These are phyloP conservation scores for Typha latifolia DNA, from an alignment of 176 grass and related monocot genomes.

Conservation along the genomic window DNA sequence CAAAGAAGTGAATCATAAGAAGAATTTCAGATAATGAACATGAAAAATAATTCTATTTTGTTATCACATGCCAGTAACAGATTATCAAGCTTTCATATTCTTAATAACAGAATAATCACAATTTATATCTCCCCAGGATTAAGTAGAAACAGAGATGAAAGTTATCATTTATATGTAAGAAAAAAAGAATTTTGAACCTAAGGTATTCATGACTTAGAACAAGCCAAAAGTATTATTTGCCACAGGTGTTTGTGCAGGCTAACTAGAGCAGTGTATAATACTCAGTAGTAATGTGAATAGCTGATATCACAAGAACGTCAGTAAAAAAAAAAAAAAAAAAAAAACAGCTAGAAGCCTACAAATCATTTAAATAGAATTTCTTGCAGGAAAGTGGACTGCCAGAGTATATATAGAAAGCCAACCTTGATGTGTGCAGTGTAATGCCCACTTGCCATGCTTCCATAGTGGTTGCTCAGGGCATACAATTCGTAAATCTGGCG, in stretches of 20 bases:
- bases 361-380: conserved; percentile 5
- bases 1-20: background rate
- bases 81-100: background rate
- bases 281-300: too few relatives aligned
- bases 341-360: background rate
- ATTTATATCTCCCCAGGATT: background rate
- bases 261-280: too few relatives aligned
- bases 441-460: conserved; percentile 96
- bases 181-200: too few relatives aligned
- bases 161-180: too few relatives aligned
- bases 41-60: background rate
- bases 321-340: conserved; percentile 1
- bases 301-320: too few relatives aligned
- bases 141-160: too few relatives aligned
- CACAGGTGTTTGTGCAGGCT: too few relatives aligned
- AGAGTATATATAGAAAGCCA: conserved; percentile 10
- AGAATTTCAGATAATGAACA: conserved; percentile 16
- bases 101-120: background rate
- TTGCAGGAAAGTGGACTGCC: background rate
- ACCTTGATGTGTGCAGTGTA: conserved; percentile 98
- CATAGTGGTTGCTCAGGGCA: conserved; percentile 94
- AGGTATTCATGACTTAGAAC: too few relatives aligned
- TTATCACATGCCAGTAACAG: background rate
- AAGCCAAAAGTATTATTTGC: too few relatives aligned
- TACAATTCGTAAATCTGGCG: conserved; percentile 73